These are phyloP conservation scores for Kwoniella bestiolae DNA, from an alignment of 768 basidiomycete species.

Conservation along the genomic window DNA sequence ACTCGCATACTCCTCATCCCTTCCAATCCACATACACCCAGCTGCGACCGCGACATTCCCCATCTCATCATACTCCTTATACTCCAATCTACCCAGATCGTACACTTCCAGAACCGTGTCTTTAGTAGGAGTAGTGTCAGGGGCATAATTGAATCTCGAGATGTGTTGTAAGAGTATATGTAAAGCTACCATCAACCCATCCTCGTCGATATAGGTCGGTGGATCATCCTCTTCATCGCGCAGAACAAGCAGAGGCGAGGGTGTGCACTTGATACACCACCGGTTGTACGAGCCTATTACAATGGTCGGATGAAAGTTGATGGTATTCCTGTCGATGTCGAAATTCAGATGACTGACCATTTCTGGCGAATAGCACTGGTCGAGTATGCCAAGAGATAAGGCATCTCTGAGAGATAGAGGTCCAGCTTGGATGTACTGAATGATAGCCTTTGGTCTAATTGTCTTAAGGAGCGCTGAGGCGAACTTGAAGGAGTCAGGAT, in stretches of 20 bases:
- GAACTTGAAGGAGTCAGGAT: background rate
- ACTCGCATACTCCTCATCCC: background rate
- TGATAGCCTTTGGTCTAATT: background rate
- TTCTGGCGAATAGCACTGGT: background rate
- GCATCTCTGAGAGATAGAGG: background rate
- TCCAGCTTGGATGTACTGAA: background rate
- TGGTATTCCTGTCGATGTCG: background rate
- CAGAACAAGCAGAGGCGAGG: background rate
- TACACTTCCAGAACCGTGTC: background rate
- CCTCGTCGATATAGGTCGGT: background rate
- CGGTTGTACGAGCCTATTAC: background rate
- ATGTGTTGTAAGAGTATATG: background rate
- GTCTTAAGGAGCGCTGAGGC: background rate
- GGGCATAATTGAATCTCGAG: background rate
- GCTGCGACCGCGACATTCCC: background rate
- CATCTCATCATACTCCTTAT: background rate
- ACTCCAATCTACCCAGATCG: background rate
- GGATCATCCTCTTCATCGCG: background rate
- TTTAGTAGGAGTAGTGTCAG: background rate
- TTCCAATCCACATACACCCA: background rate
- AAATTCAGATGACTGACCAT: background rate
- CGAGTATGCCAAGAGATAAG: background rate
- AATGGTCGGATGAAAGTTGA: background rate
- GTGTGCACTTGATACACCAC: background rate
- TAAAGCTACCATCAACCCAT: background rate